Evolutionary conservation across 306 rosid species (phyloP), one percentile per base, ranked within the genome.

Genomic region (Pterocarpus macrocarpus): DNA sequence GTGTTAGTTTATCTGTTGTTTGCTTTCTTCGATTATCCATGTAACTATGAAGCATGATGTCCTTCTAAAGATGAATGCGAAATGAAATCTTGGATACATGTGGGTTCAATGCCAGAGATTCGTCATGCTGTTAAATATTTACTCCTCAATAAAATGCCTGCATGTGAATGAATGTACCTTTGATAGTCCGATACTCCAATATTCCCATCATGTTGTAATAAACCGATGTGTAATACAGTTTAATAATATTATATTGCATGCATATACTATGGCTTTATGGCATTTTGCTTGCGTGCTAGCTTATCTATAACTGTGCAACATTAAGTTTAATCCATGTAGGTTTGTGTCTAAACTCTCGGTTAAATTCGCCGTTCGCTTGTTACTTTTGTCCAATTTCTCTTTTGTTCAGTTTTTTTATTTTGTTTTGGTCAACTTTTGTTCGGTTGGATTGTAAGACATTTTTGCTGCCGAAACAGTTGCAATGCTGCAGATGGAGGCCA

Each of bases 11-110:
- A 50, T 72, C 61, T 49, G 44, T 49, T 76, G 72, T 34, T 74
- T 32, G 80, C 73, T 73, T 69, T 8, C 59, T 17, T 28, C 58
- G 13, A 47, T 59, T 78, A 56, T 49, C 62, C 76, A 38, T 76
- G 56, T 80, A 84, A 58, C 81, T 73, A 22, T 43, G 69, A 61
- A 67, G 72, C 74, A 64, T 32, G 53, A 64, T 81, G 39, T 64
- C n/a, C 65, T 64, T 16, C 28, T 56, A 15, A 53, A 53, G 52
- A 63, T 32, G 76, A 57, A 61, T 66, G 75, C 81, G 45, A n/a
- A 56, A 36, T 69, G 14, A 62, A 28, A 36, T 78, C 30, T 3
- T 14, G 68, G 49, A 52, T 47, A 72, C 16, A 64, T 41, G 9
- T 16, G 38, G 36, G 17, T 43, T 1, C 49, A n/a, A 28, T 34